These are phyloP conservation scores for Halenospora varia DNA, from an alignment of 495 filamentous ascomycete species.

Conservation along the genomic window DNA sequence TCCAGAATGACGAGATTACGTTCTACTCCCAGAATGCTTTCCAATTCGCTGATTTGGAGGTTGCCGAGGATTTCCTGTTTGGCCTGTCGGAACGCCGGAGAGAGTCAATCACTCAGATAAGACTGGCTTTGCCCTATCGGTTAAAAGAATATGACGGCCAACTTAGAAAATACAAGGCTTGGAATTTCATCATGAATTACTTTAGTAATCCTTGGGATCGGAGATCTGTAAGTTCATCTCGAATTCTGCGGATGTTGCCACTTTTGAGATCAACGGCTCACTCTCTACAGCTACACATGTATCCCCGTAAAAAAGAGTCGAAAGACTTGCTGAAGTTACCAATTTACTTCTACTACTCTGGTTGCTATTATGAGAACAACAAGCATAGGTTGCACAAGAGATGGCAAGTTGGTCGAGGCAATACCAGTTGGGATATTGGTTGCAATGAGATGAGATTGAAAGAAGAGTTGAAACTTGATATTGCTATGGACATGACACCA, in stretches of 20 bases:
- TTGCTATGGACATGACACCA: conserved; percentile 3
- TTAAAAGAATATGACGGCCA: neutral
- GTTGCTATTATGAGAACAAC: conserved; percentile 55
- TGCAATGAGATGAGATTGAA: conserved; percentile 4
- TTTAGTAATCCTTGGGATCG: conserved; percentile 14
- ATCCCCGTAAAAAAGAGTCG: neutral
- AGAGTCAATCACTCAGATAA: conserved; percentile 7
- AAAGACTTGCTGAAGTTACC: neutral
- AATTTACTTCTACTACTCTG: conserved; percentile 12
- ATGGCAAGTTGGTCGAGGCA: conserved; percentile 64
- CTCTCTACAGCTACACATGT: conserved; percentile 6
- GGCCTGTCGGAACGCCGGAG: conserved; percentile 1
- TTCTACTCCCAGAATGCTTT: conserved; percentile 9
- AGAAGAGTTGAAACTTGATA: conserved; percentile 1
- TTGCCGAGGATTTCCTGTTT: conserved; percentile 10
- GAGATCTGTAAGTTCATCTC: neutral
- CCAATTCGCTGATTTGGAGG: conserved; percentile 9
- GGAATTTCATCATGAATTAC: conserved; percentile 11
- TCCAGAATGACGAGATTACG: neutral
- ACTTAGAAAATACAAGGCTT: neutral
- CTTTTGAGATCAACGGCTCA: neutral
- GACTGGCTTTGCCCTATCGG: neutral
- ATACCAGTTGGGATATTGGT: conserved; percentile 49
- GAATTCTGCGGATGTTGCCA: neutral
- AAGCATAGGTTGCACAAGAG: conserved; percentile 72